phyloP scores from a whole-genome alignment of 768 basidiomycete species.

The Glaciozyma martinii region DNA sequence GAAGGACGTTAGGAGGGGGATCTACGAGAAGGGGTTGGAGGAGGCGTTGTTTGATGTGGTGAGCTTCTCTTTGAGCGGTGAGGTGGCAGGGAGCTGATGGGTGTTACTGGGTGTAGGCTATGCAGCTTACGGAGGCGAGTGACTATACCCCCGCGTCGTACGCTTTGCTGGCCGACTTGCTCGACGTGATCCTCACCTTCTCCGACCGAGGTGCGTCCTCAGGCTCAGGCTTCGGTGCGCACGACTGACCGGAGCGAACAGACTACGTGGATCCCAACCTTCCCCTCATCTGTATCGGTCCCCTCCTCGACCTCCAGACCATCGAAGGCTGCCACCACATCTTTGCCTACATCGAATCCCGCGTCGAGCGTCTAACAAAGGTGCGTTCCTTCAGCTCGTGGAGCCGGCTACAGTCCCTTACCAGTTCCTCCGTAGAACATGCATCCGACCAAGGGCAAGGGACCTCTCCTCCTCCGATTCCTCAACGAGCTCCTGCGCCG shows the following conservation, averaged over 20 bases:
- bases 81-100: too few species aligned
- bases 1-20: too few species aligned
- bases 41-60: too few species aligned
- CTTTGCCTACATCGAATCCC: conserved; percentile 76
- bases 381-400: background rate
- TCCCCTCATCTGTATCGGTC: conserved; percentile 46
- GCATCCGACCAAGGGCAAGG: conserved; percentile 80
- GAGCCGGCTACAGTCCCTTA: background rate
- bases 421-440: conserved; percentile 45
- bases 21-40: too few species aligned
- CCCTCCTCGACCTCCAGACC: conserved; percentile 70
- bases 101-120: too few species aligned
- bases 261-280: conserved; percentile 71
- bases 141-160: too few species aligned
- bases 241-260: conserved; percentile 32
- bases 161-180: too few species aligned
- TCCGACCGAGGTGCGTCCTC: too few species aligned
- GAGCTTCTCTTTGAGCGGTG: too few species aligned
- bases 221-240: too few species aligned
- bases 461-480: conserved; percentile 69
- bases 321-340: conserved; percentile 75
- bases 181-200: too few species aligned
- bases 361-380: conserved; percentile 56
- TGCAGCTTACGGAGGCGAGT: too few species aligned
- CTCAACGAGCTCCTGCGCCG: conserved; percentile 79